Conservation (phyloP, 139 green algal species). For the Picochlorum costavermella region DNA sequence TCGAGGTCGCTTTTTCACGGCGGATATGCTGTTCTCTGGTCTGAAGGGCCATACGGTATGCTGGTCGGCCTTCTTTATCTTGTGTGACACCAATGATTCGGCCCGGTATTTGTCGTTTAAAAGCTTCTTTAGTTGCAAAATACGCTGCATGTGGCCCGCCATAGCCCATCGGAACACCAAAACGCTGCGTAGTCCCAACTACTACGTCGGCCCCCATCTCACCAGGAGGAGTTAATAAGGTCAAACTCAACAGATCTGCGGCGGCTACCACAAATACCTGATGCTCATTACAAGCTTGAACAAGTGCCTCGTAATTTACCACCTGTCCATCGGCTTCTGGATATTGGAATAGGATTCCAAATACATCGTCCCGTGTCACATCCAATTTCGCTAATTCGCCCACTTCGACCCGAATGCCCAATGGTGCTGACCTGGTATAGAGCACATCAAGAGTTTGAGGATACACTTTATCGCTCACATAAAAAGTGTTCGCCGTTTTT, state of each 20-base stretch:
- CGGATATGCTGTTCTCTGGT: conserved; percentile 99
- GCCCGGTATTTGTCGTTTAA: conserved; percentile 91
- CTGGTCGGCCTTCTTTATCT: conserved; percentile 75
- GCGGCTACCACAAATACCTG: conserved; percentile 71
- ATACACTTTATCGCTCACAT: conserved; percentile 89
- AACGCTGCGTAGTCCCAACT: conserved; percentile 88
- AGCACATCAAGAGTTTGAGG: conserved; percentile 96
- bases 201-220: conserved; percentile 97
- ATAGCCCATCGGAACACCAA: conserved; percentile 97
- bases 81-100: conserved; percentile 94
- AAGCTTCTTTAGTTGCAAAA: conserved; percentile 85
- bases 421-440: conserved; percentile 84
- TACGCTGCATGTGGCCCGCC: conserved; percentile 97
- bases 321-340: conserved; percentile 90
- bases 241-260: conserved; percentile 95
- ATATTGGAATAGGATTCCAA: conserved; percentile 93
- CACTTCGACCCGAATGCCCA: conserved; percentile 84
- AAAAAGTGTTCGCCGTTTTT: conserved; percentile 96
- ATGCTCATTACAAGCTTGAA: conserved; percentile 43
- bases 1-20: conserved; percentile 97
- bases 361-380: conserved; percentile 76
- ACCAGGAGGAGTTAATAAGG: conserved; percentile 81
- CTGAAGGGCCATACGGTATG: conserved; percentile 99
- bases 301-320: conserved; percentile 68
- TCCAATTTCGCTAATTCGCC: conserved; percentile 44